Evolutionary conservation across 768 basidiomycete species (phyloP), one percentile per base, ranked within the genome.

Genomic region (Flagelloscypha sp.): DNA sequence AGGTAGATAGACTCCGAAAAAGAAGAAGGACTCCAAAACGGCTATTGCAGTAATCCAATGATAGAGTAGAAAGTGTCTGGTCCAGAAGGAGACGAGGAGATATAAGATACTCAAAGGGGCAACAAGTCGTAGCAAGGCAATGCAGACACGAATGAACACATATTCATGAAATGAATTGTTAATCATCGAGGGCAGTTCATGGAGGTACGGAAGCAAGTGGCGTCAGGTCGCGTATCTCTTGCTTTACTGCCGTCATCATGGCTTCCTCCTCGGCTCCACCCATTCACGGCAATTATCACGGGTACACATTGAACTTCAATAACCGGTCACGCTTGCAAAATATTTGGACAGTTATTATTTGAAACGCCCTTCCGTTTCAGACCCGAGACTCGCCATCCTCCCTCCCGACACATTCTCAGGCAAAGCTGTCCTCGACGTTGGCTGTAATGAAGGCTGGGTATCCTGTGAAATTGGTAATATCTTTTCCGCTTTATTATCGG

Each of bases 361-460:
- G n/a, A 86, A 84, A 56, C 72, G 84, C 5, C 78, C 76, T 0
- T 65, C 61, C 15, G 48, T 64, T 1, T 57, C 57, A 22, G 85
- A 92, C 52, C 68, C 73, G 0, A 73, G 90, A 11, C 66, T 94
- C 2, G 62, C 68, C 1, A 57, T 79, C 12, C 58, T 94, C 2
- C 78, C 79, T 0, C 25, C 54, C 3, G 45, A 55, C 1, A 59
- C 82, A 22, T 78, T 90, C 46, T 18, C 40, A 3, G 68, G 56
- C 10, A 72, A 73, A 39, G 60, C 64, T 30, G 79, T 92, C 3
- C 66, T 94, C 8, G 89, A 94, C 55, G 59, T 93, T 0, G 89
- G 89, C 1, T 87, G 85, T 52, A 94, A 93, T 53, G 79, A 86
- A 49, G 89, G 89, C 6, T 75, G 72, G 68, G 78, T 93, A 23